Percentiles rank a stretch among this genome's conserved stretches.
Conservation (phyloP, 306 rosid genomes). For the Cucumis hystrix region DNA sequence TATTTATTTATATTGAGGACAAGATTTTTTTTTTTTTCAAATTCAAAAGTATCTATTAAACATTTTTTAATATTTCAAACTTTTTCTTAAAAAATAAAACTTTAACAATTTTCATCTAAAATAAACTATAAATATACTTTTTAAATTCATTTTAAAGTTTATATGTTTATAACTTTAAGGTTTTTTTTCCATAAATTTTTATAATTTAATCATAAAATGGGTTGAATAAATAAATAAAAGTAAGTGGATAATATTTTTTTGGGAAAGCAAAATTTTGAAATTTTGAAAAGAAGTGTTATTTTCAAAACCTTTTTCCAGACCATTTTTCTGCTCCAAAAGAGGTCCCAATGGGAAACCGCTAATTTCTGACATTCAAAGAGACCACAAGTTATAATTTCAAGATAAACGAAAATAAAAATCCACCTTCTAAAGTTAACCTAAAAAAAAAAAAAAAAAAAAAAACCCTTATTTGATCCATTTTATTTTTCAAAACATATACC, state of each 20-base stretch:
- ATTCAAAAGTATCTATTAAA: too few species aligned
- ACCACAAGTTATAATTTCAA: not conserved
- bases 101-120: too few species aligned
- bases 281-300: not conserved
- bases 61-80: too few species aligned
- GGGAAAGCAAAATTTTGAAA: not conserved
- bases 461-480: not conserved
- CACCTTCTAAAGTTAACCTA: not conserved
- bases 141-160: too few species aligned
- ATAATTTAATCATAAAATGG: too few species aligned
- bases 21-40: too few species aligned
- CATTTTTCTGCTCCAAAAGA: not conserved
- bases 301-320: not conserved
- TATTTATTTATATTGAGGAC: too few species aligned
- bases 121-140: too few species aligned
- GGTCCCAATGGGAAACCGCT: not conserved
- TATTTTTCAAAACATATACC: not conserved
- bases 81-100: too few species aligned
- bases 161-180: too few species aligned
- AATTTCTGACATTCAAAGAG: not conserved
- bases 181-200: too few species aligned
- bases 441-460: not conserved
- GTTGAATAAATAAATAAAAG: not conserved
- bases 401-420: not conserved
- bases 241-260: not conserved